Conservation (phyloP, 345 rosid species). For the Citrus medica region DNA sequence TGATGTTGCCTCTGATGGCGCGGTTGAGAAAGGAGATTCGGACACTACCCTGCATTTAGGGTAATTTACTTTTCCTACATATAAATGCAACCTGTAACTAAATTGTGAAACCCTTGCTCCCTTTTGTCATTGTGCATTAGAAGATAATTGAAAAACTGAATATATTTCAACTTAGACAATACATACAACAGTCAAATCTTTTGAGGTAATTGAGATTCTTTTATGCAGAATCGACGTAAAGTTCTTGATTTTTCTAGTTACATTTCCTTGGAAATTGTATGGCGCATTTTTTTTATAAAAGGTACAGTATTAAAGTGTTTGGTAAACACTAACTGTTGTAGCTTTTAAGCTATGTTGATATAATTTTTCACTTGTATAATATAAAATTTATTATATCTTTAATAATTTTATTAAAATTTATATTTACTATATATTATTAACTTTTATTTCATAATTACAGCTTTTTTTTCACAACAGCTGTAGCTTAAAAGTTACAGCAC, state of each 20-base stretch:
- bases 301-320: too few species aligned
- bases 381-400: too few species aligned
- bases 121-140: neutral
- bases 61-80: constrained; percentile 35
- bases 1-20: constrained; percentile 32
- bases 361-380: too few species aligned
- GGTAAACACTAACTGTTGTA: too few species aligned
- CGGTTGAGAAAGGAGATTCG: constrained; percentile 58
- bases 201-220: neutral
- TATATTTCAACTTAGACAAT: neutral
- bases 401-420: too few species aligned
- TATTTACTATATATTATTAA: too few species aligned
- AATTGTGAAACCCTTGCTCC: neutral
- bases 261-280: neutral
- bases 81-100: neutral
- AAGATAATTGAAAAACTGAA: neutral
- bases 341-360: too few species aligned
- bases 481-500: too few species aligned
- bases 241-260: neutral
- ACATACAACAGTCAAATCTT: neutral
- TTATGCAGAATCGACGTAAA: neutral
- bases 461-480: too few species aligned
- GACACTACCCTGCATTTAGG: constrained; percentile 86
- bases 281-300: neutral
- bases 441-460: too few species aligned